Conservation (phyloP, 371 early-diverging fungal genomes). For the Mucor irregularis region DNA sequence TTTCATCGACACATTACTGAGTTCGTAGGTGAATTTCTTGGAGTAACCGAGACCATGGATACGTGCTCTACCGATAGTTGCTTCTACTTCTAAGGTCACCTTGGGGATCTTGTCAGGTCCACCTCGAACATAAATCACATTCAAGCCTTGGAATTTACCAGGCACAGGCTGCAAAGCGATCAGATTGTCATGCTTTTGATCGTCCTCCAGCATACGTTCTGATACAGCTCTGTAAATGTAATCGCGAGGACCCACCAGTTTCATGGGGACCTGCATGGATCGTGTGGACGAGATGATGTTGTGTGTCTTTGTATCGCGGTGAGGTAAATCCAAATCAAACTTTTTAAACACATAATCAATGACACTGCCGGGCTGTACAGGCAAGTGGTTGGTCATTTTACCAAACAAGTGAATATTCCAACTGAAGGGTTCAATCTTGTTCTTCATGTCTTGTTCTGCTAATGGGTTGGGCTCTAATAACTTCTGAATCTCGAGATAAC, state of each 20-base stretch:
- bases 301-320: slow-evolving; percentile 34
- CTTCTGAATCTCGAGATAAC: slow-evolving; percentile 52
- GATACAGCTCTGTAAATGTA: slow-evolving; percentile 35
- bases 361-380: slow-evolving; percentile 51
- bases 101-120: slow-evolving; percentile 27
- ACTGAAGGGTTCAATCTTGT: slow-evolving; percentile 34
- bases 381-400: slow-evolving; percentile 61
- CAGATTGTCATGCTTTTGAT: slow-evolving; percentile 8
- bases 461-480: slow-evolving; percentile 38
- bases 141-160: slow-evolving; percentile 57
- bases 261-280: slow-evolving; percentile 28
- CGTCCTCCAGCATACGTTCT: slow-evolving; percentile 22
- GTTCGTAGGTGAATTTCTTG: slow-evolving; percentile 9
- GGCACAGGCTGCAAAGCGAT: slow-evolving; percentile 35
- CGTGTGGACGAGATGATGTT: slow-evolving; percentile 35
- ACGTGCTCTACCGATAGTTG: slow-evolving; percentile 27
- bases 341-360: slow-evolving; percentile 52
- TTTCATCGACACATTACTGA: slow-evolving; percentile 26
- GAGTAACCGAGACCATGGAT: slow-evolving; percentile 10
- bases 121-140: slow-evolving; percentile 58
- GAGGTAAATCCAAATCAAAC: slow-evolving; percentile 55
- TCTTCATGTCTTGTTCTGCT: slow-evolving; percentile 52
- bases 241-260: slow-evolving; percentile 30
- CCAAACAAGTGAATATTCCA: slow-evolving; percentile 65
- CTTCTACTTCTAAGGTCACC: slow-evolving; percentile 26